Percentiles rank a stretch among this genome's conserved stretches.
phyloP scores from a whole-genome alignment of 73 alveolate genomes.

The Tetrahymena malaccensis region DNA sequence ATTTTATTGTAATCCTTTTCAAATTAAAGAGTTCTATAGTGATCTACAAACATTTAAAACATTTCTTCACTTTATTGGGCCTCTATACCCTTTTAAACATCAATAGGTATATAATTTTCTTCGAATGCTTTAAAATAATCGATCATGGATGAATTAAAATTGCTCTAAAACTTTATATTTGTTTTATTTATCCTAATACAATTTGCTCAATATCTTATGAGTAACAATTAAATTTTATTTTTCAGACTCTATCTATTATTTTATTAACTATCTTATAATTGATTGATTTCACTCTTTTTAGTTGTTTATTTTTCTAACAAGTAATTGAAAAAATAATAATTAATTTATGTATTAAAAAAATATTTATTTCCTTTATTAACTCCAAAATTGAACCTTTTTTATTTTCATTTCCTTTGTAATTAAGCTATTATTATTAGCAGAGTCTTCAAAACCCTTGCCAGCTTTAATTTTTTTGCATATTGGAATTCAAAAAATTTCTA shows the following conservation, averaged over 20 bases:
- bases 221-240: not conserved
- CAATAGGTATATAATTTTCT: not conserved
- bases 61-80: not conserved
- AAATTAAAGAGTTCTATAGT: not conserved
- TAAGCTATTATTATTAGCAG: not conserved
- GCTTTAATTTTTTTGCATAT: too few species aligned
- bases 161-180: not conserved
- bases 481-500: not conserved
- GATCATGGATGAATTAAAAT: not conserved
- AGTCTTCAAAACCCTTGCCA: not conserved
- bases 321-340: too few species aligned
- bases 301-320: not conserved
- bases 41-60: not conserved
- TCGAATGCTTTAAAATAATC: not conserved
- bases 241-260: not conserved
- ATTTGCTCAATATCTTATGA: not conserved
- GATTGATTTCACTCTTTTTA: too few species aligned
- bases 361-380: not conserved
- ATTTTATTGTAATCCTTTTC: not conserved
- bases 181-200: not conserved
- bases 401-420: not conserved
- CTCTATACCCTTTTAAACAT: not conserved
- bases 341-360: not conserved
- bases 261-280: too few species aligned
- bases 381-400: not conserved